phyloP scores from a whole-genome alignment of 139 green algal species.

The Chlamydomonas sp. region DNA sequence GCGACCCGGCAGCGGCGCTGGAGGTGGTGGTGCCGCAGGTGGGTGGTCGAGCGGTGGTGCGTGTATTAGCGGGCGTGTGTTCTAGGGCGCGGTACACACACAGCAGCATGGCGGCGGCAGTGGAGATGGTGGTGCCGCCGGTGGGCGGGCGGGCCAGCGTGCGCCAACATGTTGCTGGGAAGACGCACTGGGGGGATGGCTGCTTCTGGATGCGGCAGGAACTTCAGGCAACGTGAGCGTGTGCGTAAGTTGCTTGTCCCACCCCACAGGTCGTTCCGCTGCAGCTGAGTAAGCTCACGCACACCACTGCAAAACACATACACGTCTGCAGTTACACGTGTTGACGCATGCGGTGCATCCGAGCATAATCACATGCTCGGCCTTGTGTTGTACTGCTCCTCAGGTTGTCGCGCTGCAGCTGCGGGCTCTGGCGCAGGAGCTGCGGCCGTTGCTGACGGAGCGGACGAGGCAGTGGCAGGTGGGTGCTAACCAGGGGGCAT shows the following conservation, averaged over 20 bases:
- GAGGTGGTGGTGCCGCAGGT: conserved; percentile 23
- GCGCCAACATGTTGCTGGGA: too few relatives aligned
- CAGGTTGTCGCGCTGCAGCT: conserved; percentile 29
- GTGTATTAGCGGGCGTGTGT: too few relatives aligned
- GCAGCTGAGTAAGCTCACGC: too few relatives aligned
- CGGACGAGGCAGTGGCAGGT: conserved; percentile 11
- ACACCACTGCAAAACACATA: too few relatives aligned
- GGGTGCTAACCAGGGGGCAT: neutral
- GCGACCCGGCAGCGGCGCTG: conserved; percentile 25
- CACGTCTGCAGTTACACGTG: too few relatives aligned
- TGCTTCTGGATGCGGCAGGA: too few relatives aligned
- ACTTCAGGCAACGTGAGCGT: too few relatives aligned
- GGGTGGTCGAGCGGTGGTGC: neutral
- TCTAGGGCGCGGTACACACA: conserved; percentile 23
- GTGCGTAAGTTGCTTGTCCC: too few relatives aligned
- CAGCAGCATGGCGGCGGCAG: conserved; percentile 27
- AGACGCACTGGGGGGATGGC: too few relatives aligned
- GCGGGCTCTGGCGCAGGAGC: neutral
- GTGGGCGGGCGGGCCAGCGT: neutral
- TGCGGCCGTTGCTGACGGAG: conserved; percentile 4
- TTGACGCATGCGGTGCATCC: too few relatives aligned
- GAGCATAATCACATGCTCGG: too few relatives aligned
- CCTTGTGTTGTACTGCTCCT: neutral
- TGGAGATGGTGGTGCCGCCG: conserved; percentile 24
- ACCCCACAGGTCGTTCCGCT: too few relatives aligned